These are phyloP conservation scores for Talaromyces sp. DNA, from an alignment of 2,329 filamentous ascomycete genomes.

Conservation along the genomic window DNA sequence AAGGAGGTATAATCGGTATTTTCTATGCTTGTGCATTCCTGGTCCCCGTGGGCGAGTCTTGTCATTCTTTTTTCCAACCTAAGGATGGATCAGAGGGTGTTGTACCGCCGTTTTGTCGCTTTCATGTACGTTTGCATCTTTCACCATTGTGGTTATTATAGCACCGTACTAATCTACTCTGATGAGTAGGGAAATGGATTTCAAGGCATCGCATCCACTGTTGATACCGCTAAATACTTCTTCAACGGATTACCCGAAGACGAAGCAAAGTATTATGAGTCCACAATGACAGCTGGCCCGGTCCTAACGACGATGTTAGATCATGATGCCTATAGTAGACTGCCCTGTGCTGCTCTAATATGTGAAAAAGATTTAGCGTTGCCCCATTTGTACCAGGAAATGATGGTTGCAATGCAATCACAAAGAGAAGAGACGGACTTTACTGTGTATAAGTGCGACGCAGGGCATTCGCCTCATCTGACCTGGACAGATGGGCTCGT, in stretches of 20 bases:
- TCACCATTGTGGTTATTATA: not conserved
- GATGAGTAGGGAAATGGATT: conserved; percentile 19
- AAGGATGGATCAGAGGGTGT: conserved; percentile 23
- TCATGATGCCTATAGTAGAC: conserved; percentile 30
- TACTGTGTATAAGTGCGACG: conserved; percentile 25
- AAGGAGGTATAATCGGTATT: conserved; percentile 27
- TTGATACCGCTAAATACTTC: conserved; percentile 26
- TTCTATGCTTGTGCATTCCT: conserved; percentile 32
- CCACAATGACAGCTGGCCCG: conserved; percentile 5
- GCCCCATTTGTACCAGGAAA: conserved; percentile 32
- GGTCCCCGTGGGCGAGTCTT: conserved; percentile 30
- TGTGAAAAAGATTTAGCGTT: conserved; percentile 29
- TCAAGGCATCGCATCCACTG: conserved; percentile 25
- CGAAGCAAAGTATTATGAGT: conserved; percentile 25
- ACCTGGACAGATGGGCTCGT: conserved; percentile 31
- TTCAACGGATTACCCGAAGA: conserved; percentile 29
- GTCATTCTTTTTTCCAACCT: conserved; percentile 31
- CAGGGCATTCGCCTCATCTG: conserved; percentile 34
- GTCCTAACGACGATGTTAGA: conserved; percentile 23
- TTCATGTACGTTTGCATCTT: conserved; percentile 25
- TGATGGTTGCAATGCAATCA: conserved; percentile 28
- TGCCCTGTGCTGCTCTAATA: conserved; percentile 36
- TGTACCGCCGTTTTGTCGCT: conserved; percentile 27
- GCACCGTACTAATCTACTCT: no score
- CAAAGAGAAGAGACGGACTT: not conserved